These are phyloP conservation scores for Macrophomina phaseolina DNA, from an alignment of 2,329 filamentous ascomycete genomes.

Conservation along the genomic window DNA sequence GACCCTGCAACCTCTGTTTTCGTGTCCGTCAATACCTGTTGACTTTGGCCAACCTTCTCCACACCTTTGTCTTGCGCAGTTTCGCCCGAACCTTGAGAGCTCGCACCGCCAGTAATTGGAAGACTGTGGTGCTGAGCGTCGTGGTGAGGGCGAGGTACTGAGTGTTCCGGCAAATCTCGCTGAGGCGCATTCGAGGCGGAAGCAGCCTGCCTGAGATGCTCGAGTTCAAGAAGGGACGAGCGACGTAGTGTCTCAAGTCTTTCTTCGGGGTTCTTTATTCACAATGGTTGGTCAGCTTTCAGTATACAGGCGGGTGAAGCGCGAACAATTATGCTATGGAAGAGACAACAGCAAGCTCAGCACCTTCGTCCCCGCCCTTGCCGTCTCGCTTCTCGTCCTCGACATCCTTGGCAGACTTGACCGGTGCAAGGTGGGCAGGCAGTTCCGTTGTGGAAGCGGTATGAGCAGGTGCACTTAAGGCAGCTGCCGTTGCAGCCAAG, in stretches of 20 bases:
- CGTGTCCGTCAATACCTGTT: background rate
- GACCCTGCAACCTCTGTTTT: conserved; percentile 15
- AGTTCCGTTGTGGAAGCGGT: conserved; percentile 1
- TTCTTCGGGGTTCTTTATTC: conserved; percentile 51
- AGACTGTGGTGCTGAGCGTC: conserved; percentile 29
- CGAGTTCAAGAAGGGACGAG: conserved; percentile 51
- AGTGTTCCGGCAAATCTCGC: conserved; percentile 44
- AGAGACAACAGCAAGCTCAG: conserved; percentile 14
- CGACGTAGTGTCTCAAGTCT: conserved; percentile 55
- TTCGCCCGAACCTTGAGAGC: conserved; percentile 16
- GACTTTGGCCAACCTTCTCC: background rate
- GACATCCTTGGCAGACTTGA: conserved; percentile 6
- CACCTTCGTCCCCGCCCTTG: background rate
- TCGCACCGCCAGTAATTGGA: conserved; percentile 4
- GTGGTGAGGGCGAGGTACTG: conserved; percentile 22
- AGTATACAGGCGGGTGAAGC: conserved; percentile 13
- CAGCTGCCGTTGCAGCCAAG: conserved; percentile 7
- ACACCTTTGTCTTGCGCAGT: background rate
- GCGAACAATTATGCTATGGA: conserved; percentile 13
- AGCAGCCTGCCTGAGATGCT: conserved; percentile 45
- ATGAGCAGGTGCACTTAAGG: conserved; percentile 4
- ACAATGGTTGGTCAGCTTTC: conserved; percentile 37
- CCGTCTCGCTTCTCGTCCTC: background rate
- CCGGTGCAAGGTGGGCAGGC: conserved; percentile 19
- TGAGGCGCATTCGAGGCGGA: conserved; percentile 38